These are phyloP conservation scores for Vicia sativa DNA, from an alignment of 306 rosid species.

Conservation along the genomic window DNA sequence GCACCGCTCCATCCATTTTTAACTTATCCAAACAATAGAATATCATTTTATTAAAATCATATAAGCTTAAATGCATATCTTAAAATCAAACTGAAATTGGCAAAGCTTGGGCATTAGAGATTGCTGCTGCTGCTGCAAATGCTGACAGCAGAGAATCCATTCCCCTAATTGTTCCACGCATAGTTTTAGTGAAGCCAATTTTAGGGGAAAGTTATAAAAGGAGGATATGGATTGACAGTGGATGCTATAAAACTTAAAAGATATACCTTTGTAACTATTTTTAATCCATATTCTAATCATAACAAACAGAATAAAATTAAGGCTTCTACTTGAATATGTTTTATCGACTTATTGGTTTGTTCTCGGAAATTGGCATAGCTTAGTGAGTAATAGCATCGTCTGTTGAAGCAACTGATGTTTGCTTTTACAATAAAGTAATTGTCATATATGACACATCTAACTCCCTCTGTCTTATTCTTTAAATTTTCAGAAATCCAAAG, in stretches of 20 bases:
- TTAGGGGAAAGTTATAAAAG: neutral
- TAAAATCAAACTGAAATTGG: too few species aligned
- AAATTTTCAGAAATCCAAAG: slow-evolving; percentile 62
- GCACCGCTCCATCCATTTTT: too few species aligned
- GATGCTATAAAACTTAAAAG: neutral
- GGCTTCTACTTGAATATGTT: neutral
- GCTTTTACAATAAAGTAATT: neutral
- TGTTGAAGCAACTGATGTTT: too few species aligned
- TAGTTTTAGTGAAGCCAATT: neutral
- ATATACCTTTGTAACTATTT: too few species aligned
- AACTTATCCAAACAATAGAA: too few species aligned
- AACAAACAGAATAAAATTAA: neutral
- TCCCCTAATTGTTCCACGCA: neutral
- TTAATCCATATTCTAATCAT: neutral
- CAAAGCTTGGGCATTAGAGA: too few species aligned
- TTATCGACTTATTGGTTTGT: neutral
- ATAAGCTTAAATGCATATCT: too few species aligned
- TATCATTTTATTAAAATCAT: too few species aligned
- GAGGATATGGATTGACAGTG: neutral
- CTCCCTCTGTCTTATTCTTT: slow-evolving; percentile 20
- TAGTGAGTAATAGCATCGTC: neutral
- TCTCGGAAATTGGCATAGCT: slow-evolving; percentile 22
- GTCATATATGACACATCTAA: slow-evolving; percentile 27
- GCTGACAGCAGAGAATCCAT: neutral
- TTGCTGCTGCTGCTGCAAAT: slow-evolving; percentile 9